Percentiles rank a stretch among this genome's conserved stretches.
Conservation (phyloP, 495 filamentous ascomycete genomes). For the Lasiosphaeria hispida region DNA sequence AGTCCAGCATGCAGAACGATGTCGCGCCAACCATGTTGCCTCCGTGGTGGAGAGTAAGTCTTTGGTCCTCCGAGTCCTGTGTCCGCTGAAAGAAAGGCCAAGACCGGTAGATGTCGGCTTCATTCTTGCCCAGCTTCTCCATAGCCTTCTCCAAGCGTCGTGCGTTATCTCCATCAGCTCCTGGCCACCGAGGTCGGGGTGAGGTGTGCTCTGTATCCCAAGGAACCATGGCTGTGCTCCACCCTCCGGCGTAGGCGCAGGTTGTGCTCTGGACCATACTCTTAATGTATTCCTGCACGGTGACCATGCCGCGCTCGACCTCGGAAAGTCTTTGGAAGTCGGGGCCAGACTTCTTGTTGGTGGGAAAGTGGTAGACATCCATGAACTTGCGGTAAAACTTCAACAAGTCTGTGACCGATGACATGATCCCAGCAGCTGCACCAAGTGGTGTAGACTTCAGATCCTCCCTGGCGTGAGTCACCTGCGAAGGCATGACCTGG, state of each 20-base stretch:
- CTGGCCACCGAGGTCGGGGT: conserved; percentile 15
- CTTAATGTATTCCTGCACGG: conserved; percentile 3
- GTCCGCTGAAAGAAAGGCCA: conserved; percentile 8
- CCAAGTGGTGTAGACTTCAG: not conserved
- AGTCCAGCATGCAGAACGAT: conserved; percentile 17
- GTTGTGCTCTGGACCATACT: not conserved
- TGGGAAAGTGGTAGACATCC: not conserved
- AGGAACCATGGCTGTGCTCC: not conserved
- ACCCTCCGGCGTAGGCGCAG: conserved; percentile 11
- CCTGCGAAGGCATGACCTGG: conserved; percentile 7
- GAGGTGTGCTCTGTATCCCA: not conserved
- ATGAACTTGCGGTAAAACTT: conserved; percentile 15
- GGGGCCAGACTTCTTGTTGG: not conserved
- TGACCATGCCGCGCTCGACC: conserved; percentile 17
- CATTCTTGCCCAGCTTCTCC: not conserved
- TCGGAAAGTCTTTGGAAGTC: not conserved
- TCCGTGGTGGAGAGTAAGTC: conserved; percentile 22
- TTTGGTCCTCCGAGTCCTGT: not conserved
- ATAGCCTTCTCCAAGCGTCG: conserved; percentile 7
- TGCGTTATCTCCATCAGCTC: conserved; percentile 20
- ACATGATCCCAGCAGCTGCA: conserved; percentile 21
- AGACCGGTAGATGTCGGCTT: not conserved
- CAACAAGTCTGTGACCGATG: conserved; percentile 14
- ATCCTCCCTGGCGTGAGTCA: not conserved
- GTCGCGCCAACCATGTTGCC: conserved; percentile 28